A percentile compares a stretch with the other conserved stretches of the same genome.
These are phyloP conservation scores for Pyricularia grisea DNA, from an alignment of 2,329 filamentous ascomycete genomes.

Conservation along the genomic window DNA sequence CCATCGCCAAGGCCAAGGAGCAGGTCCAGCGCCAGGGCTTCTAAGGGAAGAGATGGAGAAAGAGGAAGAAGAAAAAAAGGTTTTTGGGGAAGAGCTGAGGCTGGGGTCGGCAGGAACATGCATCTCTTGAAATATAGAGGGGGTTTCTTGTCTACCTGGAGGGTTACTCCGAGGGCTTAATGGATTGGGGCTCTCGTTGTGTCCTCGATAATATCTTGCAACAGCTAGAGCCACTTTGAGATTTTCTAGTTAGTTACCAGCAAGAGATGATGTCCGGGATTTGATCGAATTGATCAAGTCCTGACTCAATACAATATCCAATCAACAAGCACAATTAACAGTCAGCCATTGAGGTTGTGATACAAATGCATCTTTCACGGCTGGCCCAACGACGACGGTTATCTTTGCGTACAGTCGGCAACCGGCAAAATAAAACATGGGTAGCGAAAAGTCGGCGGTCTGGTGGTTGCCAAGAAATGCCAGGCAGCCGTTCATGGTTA, in stretches of 20 bases:
- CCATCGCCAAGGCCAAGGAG: slow-evolving; percentile 17
- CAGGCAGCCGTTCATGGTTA: background rate
- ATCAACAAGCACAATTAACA: background rate
- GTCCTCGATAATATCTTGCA: background rate
- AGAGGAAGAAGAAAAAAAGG: background rate
- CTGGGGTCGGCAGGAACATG: background rate
- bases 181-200: background rate
- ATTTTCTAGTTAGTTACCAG: background rate
- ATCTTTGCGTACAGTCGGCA: background rate
- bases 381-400: no score
- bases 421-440: background rate
- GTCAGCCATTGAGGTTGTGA: background rate
- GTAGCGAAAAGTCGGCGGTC: background rate
- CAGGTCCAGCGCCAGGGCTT: slow-evolving; percentile 19
- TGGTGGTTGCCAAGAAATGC: background rate
- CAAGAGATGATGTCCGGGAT: background rate
- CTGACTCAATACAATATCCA: background rate
- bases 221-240: background rate
- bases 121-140: background rate
- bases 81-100: background rate
- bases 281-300: background rate
- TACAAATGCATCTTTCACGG: no score
- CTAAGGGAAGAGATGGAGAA: slow-evolving; percentile 5
- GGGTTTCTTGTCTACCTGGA: background rate
- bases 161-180: background rate